Percentiles rank a stretch among this genome's conserved stretches.
These are phyloP conservation scores for Phytopythium montanum DNA, from an alignment of 352 stramenopile genomes.

Conservation along the genomic window DNA sequence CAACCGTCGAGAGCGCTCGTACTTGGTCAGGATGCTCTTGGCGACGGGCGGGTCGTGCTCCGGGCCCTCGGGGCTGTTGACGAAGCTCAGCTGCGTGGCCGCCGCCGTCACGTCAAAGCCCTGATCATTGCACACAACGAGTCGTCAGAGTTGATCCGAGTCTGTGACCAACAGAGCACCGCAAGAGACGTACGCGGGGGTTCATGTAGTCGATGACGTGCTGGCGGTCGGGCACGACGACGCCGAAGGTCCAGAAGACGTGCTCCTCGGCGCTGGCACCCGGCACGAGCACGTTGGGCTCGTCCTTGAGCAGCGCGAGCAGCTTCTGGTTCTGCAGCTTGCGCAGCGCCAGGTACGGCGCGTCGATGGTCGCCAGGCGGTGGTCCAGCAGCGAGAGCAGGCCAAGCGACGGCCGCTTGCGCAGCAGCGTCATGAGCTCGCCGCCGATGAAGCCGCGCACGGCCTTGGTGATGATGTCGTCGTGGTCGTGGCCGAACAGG, in stretches of 20 bases:
- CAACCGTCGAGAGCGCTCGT: neutral
- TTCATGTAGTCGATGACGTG: slow-evolving; percentile 71
- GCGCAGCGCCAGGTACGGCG: slow-evolving; percentile 58
- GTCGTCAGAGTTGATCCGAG: neutral
- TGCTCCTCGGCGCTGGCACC: slow-evolving; percentile 52
- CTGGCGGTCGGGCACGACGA: slow-evolving; percentile 55
- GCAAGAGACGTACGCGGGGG: slow-evolving; percentile 33
- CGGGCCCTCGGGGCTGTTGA: slow-evolving; percentile 43
- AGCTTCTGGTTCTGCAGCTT: slow-evolving; percentile 72
- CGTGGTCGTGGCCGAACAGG: slow-evolving; percentile 55
- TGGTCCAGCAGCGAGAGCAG: slow-evolving; percentile 63
- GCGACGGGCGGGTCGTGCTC: slow-evolving; percentile 55
- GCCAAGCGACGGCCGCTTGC: slow-evolving; percentile 69
- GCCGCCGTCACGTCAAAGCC: slow-evolving; percentile 80
- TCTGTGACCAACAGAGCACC: neutral
- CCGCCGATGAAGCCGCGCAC: slow-evolving; percentile 77
- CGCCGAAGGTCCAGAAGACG: slow-evolving; percentile 81
- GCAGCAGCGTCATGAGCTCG: slow-evolving; percentile 73
- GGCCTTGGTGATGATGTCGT: slow-evolving; percentile 74
- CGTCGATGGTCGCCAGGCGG: slow-evolving; percentile 59
- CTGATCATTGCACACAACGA: slow-evolving; percentile 14
- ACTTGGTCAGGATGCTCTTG: slow-evolving; percentile 76
- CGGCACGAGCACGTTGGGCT: slow-evolving; percentile 61
- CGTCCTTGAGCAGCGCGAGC: slow-evolving; percentile 38
- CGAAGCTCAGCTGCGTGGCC: slow-evolving; percentile 66